A percentile compares a stretch with the other conserved stretches of the same genome.
Evolutionary conservation across 257 asterid genomes (phyloP).

Genomic region (Nemophila menziesii): DNA sequence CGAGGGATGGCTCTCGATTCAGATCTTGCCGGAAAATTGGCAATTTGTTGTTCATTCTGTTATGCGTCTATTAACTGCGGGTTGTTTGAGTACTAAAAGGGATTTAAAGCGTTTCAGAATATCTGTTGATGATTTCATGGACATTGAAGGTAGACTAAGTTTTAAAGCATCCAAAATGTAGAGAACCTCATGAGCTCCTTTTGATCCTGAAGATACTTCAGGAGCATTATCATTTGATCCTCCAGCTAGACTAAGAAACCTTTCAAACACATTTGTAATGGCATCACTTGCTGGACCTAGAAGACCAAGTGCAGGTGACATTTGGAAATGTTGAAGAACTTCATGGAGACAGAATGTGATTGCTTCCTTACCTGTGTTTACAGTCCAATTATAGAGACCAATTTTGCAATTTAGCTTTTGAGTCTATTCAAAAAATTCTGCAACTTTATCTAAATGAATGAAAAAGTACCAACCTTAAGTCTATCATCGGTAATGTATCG

Average conservation of each 20-base stretch:
- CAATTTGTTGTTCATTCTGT: no score
- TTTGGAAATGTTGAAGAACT: no score
- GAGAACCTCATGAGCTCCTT: conserved; percentile 69
- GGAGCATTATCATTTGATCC: conserved; percentile 50
- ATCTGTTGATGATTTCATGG: no score
- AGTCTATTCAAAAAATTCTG: no score
- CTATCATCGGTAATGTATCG: no score
- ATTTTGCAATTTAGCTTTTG: no score
- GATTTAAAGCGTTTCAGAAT: no score
- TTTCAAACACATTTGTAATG: conserved; percentile 49
- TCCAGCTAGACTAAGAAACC: conserved; percentile 75
- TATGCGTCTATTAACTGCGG: conserved; percentile 59
- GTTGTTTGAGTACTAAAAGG: conserved; percentile 55
- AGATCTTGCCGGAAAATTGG: no score
- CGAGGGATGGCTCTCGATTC: no score
- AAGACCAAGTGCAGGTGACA: conserved; percentile 26
- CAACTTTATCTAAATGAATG: no score
- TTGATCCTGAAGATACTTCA: conserved; percentile 28
- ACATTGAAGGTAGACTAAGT: conserved; percentile 62
- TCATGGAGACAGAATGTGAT: conserved; percentile 59
- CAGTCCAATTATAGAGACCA: conserved; percentile 8
- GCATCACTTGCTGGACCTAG: conserved; percentile 73
- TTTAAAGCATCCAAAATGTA: conserved; percentile 74
- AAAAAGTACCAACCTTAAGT: conserved; percentile 35
- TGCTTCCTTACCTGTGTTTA: conserved; percentile 59